Evolutionary conservation across 2,329 filamentous ascomycete species (phyloP).

Genomic region (Cyphellophora attinorum): DNA sequence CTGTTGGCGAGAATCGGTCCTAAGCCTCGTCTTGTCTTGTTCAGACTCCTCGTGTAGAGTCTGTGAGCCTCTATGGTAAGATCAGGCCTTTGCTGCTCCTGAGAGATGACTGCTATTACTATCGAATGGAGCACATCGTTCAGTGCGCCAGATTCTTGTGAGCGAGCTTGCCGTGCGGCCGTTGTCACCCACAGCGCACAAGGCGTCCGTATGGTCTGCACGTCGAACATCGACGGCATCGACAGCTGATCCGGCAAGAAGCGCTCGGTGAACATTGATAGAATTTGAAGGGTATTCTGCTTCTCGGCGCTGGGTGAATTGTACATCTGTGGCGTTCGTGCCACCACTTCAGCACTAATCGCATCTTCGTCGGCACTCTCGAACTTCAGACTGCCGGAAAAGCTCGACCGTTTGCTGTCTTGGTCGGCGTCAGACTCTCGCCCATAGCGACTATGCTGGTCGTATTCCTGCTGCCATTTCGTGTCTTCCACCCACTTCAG

Average conservation of each 20-base stretch:
- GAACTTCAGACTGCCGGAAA: neutral
- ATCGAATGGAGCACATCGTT: conserved; percentile 4
- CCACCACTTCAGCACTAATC: neutral
- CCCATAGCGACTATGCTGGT: neutral
- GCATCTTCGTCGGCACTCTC: neutral
- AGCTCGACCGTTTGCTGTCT: neutral
- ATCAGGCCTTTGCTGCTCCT: conserved; percentile 3
- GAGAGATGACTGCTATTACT: conserved; percentile 2
- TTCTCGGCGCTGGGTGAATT: neutral
- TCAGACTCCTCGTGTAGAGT: conserved; percentile 4
- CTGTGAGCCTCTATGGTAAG: conserved; percentile 2
- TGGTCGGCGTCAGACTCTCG: neutral
- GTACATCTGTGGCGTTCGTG: neutral
- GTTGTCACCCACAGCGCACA: conserved; percentile 9
- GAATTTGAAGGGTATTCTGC: conserved; percentile 3
- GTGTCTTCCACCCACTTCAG: conserved; percentile 2
- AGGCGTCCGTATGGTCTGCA: conserved; percentile 4
- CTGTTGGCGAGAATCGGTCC: conserved; percentile 1
- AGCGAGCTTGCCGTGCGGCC: conserved; percentile 2
- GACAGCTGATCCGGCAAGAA: conserved; percentile 5
- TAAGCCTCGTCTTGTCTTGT: conserved; percentile 3
- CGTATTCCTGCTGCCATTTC: conserved; percentile 1
- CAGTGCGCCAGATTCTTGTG: conserved; percentile 2
- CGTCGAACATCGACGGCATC: neutral
- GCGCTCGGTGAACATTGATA: conserved; percentile 1